Conservation (phyloP, 2,329 filamentous ascomycete species). For the Pseudocercospora eumusae region DNA sequence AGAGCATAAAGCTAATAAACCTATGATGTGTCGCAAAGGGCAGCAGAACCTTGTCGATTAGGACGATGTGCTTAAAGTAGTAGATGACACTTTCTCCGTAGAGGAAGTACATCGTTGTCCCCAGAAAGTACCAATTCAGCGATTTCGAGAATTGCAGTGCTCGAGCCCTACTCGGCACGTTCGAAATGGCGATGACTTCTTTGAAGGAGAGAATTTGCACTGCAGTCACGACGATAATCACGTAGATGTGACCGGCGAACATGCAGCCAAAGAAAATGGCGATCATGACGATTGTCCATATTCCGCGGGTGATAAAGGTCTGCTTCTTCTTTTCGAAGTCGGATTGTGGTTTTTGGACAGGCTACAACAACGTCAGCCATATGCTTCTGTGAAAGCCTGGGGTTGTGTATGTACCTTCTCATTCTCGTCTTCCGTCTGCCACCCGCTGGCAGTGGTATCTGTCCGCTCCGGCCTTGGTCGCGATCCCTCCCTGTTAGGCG, state of each 20-base stretch:
- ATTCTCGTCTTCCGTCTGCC: slow-evolving; percentile 41
- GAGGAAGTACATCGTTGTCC: slow-evolving; percentile 98
- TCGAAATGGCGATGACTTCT: slow-evolving; percentile 97
- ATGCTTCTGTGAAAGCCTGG: neutral
- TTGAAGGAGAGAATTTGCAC: slow-evolving; percentile 98
- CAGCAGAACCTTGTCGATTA: slow-evolving; percentile 89
- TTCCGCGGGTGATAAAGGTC: slow-evolving; percentile 92
- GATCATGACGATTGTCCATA: slow-evolving; percentile 99
- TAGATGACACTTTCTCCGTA: slow-evolving; percentile 99
- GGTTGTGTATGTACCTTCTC: slow-evolving; percentile 27
- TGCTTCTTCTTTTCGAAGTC: slow-evolving; percentile 99
- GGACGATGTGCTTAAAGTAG: slow-evolving; percentile 98
- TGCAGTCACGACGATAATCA: slow-evolving; percentile 87
- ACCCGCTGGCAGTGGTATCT: slow-evolving; percentile 37
- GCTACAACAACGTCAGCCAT: slow-evolving; percentile 16
- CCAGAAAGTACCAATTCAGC: slow-evolving; percentile 98
- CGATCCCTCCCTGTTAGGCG: slow-evolving; percentile 25
- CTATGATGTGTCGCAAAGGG: slow-evolving; percentile 95
- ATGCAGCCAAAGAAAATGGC: slow-evolving; percentile 85
- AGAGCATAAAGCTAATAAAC: slow-evolving; percentile 98
- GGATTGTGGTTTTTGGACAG: slow-evolving; percentile 37
- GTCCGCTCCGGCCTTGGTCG: slow-evolving; percentile 30
- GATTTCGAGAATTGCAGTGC: slow-evolving; percentile 93
- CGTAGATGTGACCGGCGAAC: slow-evolving; percentile 96
- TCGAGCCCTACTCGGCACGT: slow-evolving; percentile 86